Evolutionary conservation across 2,329 filamentous ascomycete species (phyloP).

Genomic region (Arthrobotrys megalospora): DNA sequence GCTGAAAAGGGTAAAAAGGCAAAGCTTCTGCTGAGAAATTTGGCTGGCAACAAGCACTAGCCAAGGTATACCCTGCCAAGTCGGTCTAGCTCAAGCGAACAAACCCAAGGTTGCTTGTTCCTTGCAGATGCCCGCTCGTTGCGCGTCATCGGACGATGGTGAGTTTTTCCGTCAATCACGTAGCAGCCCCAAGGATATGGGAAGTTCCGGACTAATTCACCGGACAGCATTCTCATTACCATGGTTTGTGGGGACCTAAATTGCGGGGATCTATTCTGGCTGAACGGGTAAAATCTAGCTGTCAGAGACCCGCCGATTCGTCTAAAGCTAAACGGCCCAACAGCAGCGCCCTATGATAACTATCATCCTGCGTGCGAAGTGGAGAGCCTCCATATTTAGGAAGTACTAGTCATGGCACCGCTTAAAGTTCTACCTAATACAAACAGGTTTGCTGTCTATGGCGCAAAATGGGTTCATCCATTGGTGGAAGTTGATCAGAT

Average conservation of each 20-base stretch:
- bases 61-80: conserved; percentile 51
- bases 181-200: conserved; percentile 20
- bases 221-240: conserved; percentile 3
- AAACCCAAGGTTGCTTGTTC: conserved; percentile 38
- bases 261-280: conserved; percentile 40
- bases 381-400: conserved; percentile 4
- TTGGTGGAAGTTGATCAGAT: conserved; percentile 52
- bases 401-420: neutral
- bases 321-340: neutral
- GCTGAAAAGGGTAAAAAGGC: conserved; percentile 54
- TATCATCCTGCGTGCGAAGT: neutral
- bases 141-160: conserved; percentile 39
- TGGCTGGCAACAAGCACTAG: conserved; percentile 45
- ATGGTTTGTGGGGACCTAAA: conserved; percentile 31
- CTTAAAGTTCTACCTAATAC: neutral
- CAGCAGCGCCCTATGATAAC: neutral
- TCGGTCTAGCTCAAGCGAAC: conserved; percentile 47
- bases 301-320: neutral
- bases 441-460: neutral
- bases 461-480: conserved; percentile 7
- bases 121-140: conserved; percentile 34
- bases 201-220: conserved; percentile 20
- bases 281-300: conserved; percentile 46
- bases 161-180: conserved; percentile 52
- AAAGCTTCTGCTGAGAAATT: conserved; percentile 39